Percentiles rank a stretch among this genome's conserved stretches.
Conservation (phyloP, 1,284 basidiomycete species). For the Athelia psychrophila region DNA sequence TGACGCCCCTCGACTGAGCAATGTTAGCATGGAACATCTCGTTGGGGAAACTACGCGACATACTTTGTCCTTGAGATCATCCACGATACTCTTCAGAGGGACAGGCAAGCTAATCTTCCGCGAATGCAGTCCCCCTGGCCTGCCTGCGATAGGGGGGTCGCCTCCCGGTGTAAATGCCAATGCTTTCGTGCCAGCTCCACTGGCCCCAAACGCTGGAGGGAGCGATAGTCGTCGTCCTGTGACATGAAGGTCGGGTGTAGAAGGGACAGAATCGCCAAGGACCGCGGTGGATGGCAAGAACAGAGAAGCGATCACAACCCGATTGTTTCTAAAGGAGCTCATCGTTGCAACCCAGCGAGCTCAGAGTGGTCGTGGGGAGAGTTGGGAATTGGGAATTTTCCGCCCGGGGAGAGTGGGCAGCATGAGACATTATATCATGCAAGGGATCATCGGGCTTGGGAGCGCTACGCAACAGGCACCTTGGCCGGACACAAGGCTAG, state of each 20-base stretch:
- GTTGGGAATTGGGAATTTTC: background rate
- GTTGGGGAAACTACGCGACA: conserved; percentile 3
- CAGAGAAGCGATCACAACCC: conserved; percentile 74
- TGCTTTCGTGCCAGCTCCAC: conserved; percentile 2
- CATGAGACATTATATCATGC: too few relatives aligned
- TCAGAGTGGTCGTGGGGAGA: too few relatives aligned
- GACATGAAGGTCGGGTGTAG: conserved; percentile 36
- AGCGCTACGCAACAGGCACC: too few relatives aligned
- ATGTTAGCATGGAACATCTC: conserved; percentile 4
- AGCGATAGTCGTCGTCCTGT: too few relatives aligned
- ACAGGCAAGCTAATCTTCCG: conserved; percentile 14
- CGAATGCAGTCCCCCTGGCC: conserved; percentile 17
- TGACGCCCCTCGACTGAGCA: conserved; percentile 36
- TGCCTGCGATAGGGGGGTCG: conserved; percentile 18
- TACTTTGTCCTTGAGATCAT: conserved; percentile 70
- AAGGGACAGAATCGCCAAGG: conserved; percentile 50
- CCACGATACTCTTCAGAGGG: conserved; percentile 68
- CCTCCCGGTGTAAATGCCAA: conserved; percentile 4
- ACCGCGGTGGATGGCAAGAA: conserved; percentile 73
- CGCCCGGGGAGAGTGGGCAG: background rate
- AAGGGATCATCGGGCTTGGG: too few relatives aligned
- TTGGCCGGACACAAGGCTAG: too few relatives aligned
- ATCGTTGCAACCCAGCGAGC: conserved; percentile 32
- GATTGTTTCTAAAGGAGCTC: conserved; percentile 64
- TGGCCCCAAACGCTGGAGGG: too few relatives aligned